Evolutionary conservation across 2,329 filamentous ascomycete genomes (phyloP).

Genomic region (Alternaria burnsii): DNA sequence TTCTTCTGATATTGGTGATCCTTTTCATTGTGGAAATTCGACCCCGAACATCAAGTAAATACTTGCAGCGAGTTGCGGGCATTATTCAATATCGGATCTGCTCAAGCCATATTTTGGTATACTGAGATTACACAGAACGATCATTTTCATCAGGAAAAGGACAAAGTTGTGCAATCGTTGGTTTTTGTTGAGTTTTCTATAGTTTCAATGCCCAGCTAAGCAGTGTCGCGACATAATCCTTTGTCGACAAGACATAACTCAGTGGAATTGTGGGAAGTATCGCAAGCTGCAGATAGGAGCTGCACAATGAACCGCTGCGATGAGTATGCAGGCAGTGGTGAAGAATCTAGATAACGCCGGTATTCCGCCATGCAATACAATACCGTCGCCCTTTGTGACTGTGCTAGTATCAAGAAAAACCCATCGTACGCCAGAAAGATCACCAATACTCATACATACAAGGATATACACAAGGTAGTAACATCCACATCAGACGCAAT

Average conservation of each 20-base stretch:
- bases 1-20: not conserved
- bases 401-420: not conserved
- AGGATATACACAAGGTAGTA: not conserved
- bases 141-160: not conserved
- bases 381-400: not conserved
- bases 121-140: not conserved
- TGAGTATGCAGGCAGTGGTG: not conserved
- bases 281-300: not conserved
- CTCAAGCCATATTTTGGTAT: not conserved
- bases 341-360: not conserved
- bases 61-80: not conserved
- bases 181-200: not conserved
- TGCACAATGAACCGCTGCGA: not conserved
- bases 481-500: not conserved
- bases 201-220: not conserved
- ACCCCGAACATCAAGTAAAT: not conserved
- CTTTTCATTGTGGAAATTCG: not conserved
- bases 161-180: not conserved
- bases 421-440: not conserved
- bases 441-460: constrained; percentile 4
- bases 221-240: not conserved
- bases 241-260: not conserved
- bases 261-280: not conserved
- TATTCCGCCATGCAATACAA: constrained; percentile 2
- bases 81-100: not conserved